Evolutionary conservation across 768 basidiomycete genomes (phyloP), one percentile per base, ranked within the genome.

Genomic region (Brasilioporus rufonigricans): DNA sequence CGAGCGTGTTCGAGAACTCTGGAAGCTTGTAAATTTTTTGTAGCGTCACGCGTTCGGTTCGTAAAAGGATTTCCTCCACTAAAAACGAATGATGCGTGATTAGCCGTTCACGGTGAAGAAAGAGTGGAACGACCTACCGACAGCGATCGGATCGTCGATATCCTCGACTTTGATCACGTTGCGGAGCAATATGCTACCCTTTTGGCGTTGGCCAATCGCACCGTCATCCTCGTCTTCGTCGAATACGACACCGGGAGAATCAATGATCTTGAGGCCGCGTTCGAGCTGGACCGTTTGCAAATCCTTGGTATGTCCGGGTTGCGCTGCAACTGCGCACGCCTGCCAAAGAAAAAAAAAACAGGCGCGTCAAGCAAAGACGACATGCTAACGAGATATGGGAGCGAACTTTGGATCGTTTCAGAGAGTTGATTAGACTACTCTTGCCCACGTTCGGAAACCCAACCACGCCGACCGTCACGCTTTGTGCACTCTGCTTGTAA

Each of bases 371-470:
- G 2, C 3, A 24, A 29, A 35, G 19, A n/a, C 18, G 21, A 53
- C 18, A 32, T 1, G 8, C 18, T 11, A 23, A 44, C 13, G 16
- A 61, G 3, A 48, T n/a, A 45, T 19, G 21, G 19, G 6, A n/a
- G 60, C 73, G 1, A 23, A 87, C 88, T 73, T 91, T 93, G 56
- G 84, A 82, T 35, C 93, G 75, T 71, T 93, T 94, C 48, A 99
- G 74, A 41, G 91, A 89, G 70, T 98, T 98, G 70, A 99, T 94
- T 54, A 98, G 67, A 64, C 86, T 90, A 53, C 92, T 95, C 75
- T 98, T 98, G 14, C 96, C 96, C 44, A 98, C 96, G 70, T 98
- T 98, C 1, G 96, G 96, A 72, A 93, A 96, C 2, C 96, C 96
- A 5, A 98, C 91, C 18, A 98, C 91, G 16, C 93, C 93, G 47